Conservation (phyloP, 805 yeast species). For the Wickerhamiella cacticola region DNA sequence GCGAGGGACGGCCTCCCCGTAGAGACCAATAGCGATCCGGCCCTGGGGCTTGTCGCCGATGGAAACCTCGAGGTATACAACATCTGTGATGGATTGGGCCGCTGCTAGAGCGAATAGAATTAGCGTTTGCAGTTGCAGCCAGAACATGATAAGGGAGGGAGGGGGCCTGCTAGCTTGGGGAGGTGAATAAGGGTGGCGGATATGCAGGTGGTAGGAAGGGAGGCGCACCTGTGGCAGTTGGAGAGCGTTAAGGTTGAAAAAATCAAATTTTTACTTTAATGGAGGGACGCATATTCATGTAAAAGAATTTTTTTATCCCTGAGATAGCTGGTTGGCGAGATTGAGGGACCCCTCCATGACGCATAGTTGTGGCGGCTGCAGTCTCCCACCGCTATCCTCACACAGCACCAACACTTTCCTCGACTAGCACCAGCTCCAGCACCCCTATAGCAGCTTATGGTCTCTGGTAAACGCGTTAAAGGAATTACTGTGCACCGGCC, state of each 20-base stretch:
- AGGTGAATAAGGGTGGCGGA: not conserved
- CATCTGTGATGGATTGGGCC: constrained; percentile 32
- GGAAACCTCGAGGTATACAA: constrained; percentile 62
- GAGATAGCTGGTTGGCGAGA: too few species aligned
- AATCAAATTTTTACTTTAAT: too few species aligned
- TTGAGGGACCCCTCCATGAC: not conserved
- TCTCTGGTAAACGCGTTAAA: constrained; percentile 25
- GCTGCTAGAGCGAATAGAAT: not conserved
- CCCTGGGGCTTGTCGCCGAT: constrained; percentile 62
- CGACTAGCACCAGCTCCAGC: not conserved
- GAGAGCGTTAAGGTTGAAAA: too few species aligned
- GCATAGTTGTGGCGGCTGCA: constrained; percentile 2
- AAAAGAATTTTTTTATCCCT: too few species aligned
- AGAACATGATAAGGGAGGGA: not conserved
- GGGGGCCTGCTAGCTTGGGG: too few species aligned
- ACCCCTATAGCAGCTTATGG: too few species aligned
- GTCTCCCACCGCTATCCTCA: too few species aligned
- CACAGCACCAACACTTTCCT: not conserved
- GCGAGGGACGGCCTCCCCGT: constrained; percentile 62
- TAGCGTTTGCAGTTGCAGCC: not conserved
- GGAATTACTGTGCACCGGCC: constrained; percentile 67
- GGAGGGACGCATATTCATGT: not conserved
- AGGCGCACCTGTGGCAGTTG: too few species aligned
- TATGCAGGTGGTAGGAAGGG: too few species aligned
- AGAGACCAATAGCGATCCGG: constrained; percentile 63